Percentiles rank a stretch among this genome's conserved stretches.
Evolutionary conservation across 495 filamentous ascomycete species (phyloP).

Genomic region (Talaromyces thailandensis): DNA sequence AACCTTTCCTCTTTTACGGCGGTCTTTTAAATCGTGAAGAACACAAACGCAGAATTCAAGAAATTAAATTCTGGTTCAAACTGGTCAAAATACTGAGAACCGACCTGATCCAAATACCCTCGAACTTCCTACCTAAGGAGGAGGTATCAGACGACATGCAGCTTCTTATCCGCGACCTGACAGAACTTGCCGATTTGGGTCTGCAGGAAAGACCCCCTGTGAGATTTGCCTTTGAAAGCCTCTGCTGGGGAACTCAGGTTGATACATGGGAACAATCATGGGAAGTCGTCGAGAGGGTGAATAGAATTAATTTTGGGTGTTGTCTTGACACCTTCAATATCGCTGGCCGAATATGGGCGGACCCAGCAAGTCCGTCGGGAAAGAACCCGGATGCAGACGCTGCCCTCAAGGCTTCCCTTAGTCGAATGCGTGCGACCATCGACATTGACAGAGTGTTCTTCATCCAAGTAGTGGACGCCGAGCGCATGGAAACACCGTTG

Average conservation of each 20-base stretch:
- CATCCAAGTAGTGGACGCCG: constrained; percentile 72
- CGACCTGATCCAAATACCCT: constrained; percentile 62
- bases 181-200: constrained; percentile 52
- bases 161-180: constrained; percentile 56
- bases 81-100: constrained; percentile 57
- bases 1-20: constrained; percentile 75
- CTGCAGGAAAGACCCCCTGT: constrained; percentile 50
- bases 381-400: constrained; percentile 50
- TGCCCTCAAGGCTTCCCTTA: constrained; percentile 51
- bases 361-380: constrained; percentile 49
- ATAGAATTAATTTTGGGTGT: constrained; percentile 67
- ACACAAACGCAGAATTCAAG: constrained; percentile 43
- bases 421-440: constrained; percentile 44
- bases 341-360: constrained; percentile 63
- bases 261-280: constrained; percentile 68
- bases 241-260: constrained; percentile 66
- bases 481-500: constrained; percentile 54
- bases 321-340: constrained; percentile 82
- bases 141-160: constrained; percentile 48
- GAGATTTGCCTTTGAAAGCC: constrained; percentile 67
- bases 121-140: constrained; percentile 53
- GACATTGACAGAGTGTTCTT: constrained; percentile 67
- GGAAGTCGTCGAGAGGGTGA: constrained; percentile 53
- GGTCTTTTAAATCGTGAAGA: constrained; percentile 57
- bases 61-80: constrained; percentile 61